A percentile compares a stretch with the other conserved stretches of the same genome.
Conservation (phyloP, 2,329 filamentous ascomycete species). For the Daldinia sp. region DNA sequence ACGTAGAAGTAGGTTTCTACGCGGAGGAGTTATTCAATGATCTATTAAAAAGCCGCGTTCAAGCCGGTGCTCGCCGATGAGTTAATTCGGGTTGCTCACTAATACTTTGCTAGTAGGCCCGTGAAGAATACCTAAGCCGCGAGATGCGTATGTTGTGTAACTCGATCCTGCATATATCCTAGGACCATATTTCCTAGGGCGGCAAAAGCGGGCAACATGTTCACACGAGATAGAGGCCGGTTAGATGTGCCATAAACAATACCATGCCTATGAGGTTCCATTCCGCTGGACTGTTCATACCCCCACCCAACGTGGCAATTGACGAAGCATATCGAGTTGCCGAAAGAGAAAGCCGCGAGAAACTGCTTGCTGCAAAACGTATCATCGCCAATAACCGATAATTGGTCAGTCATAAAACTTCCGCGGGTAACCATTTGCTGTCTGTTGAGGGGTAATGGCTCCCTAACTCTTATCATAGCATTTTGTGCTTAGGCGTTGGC, state of each 20-base stretch:
- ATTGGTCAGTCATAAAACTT: slow-evolving; percentile 17
- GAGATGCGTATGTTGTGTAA: slow-evolving; percentile 26
- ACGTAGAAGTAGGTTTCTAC: neutral
- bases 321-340: slow-evolving; percentile 8
- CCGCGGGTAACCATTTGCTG: slow-evolving; percentile 9
- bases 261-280: slow-evolving; percentile 10
- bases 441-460: slow-evolving; percentile 24
- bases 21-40: slow-evolving; percentile 1
- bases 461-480: slow-evolving; percentile 2
- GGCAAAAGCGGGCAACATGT: slow-evolving; percentile 27
- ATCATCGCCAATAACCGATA: slow-evolving; percentile 3
- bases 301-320: slow-evolving; percentile 9
- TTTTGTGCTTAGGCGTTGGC: neutral
- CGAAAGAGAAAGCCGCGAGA: slow-evolving; percentile 20
- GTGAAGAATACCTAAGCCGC: slow-evolving; percentile 10
- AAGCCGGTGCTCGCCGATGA: neutral
- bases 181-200: slow-evolving; percentile 20
- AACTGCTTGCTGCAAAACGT: slow-evolving; percentile 24
- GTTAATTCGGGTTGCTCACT: slow-evolving; percentile 2
- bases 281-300: slow-evolving; percentile 6
- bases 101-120: slow-evolving; percentile 6
- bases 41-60: slow-evolving; percentile 6
- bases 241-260: slow-evolving; percentile 5
- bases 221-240: slow-evolving; percentile 12
- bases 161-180: slow-evolving; percentile 33